Conservation (phyloP, 768 basidiomycete species). For the Saitozyma podzolica region DNA sequence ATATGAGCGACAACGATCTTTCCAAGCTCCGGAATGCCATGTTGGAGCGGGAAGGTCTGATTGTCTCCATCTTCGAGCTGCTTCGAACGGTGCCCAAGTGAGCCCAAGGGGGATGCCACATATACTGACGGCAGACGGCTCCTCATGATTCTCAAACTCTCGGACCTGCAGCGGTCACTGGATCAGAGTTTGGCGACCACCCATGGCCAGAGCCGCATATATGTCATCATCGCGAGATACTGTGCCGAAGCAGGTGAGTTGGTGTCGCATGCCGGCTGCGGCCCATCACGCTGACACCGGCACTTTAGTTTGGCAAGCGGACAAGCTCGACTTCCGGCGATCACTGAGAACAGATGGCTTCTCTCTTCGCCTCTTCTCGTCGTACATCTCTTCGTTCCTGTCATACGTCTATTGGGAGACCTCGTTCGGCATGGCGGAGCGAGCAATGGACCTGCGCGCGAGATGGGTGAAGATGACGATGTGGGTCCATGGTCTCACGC, state of each 20-base stretch:
- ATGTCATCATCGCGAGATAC: constrained; percentile 85
- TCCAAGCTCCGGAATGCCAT: constrained; percentile 80
- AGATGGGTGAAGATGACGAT: constrained; percentile 38
- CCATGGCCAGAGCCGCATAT: constrained; percentile 71
- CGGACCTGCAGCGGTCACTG: constrained; percentile 79
- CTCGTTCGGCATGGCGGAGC: constrained; percentile 42
- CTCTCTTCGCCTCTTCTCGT: constrained; percentile 18
- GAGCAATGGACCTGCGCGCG: constrained; percentile 45
- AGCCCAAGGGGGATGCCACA: constrained; percentile 42
- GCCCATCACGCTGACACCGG: constrained; percentile 24
- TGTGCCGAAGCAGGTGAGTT: constrained; percentile 57
- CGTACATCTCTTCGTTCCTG: constrained; percentile 16
- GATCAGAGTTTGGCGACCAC: constrained; percentile 87
- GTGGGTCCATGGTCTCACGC: constrained; percentile 43
- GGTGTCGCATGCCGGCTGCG: constrained; percentile 49
- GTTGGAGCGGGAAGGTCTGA: constrained; percentile 73
- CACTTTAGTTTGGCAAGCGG: constrained; percentile 32
- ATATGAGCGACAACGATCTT: constrained; percentile 67
- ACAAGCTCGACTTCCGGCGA: constrained; percentile 17
- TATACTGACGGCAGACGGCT: constrained; percentile 53
- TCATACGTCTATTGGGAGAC: constrained; percentile 38
- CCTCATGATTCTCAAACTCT: constrained; percentile 60
- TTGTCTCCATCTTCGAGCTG: constrained; percentile 82
- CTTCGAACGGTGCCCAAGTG: constrained; percentile 79
- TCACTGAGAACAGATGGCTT: constrained; percentile 20